These are phyloP conservation scores for Fraxinus platypoda DNA, from an alignment of 305 asterid genomes.

Conservation along the genomic window DNA sequence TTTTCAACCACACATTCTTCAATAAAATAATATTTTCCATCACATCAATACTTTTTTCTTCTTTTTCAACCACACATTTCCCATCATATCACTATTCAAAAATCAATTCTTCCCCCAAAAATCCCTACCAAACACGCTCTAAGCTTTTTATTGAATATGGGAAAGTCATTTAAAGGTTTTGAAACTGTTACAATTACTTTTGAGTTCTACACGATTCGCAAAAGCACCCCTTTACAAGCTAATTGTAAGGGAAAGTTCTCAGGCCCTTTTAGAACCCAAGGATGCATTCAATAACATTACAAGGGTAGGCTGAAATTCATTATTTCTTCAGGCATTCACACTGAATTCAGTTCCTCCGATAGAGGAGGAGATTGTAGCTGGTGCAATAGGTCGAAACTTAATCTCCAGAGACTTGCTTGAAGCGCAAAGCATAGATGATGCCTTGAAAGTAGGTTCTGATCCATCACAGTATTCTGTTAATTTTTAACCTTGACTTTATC, in stretches of 20 bases:
- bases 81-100: too few relatives aligned
- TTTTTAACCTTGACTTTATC: background rate
- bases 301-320: background rate
- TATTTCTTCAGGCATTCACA: conserved; percentile 60
- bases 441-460: conserved; percentile 44
- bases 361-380: conserved; percentile 56
- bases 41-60: too few relatives aligned
- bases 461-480: background rate
- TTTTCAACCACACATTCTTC: too few relatives aligned
- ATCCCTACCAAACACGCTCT: too few relatives aligned
- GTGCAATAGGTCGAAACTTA: conserved; percentile 72
- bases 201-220: background rate
- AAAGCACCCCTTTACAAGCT: background rate
- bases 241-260: background rate
- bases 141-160: background rate
- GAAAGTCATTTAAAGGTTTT: background rate
- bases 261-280: background rate
- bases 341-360: conserved; percentile 76
- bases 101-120: too few relatives aligned
- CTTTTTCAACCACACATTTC: too few relatives aligned
- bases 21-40: too few relatives aligned
- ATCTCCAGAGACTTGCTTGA: conserved; percentile 70
- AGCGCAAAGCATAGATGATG: conserved; percentile 61
- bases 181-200: background rate
- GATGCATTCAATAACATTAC: background rate